Conservation (phyloP, 1,284 basidiomycete genomes). For the Pyrrhoderma lamaoense region DNA sequence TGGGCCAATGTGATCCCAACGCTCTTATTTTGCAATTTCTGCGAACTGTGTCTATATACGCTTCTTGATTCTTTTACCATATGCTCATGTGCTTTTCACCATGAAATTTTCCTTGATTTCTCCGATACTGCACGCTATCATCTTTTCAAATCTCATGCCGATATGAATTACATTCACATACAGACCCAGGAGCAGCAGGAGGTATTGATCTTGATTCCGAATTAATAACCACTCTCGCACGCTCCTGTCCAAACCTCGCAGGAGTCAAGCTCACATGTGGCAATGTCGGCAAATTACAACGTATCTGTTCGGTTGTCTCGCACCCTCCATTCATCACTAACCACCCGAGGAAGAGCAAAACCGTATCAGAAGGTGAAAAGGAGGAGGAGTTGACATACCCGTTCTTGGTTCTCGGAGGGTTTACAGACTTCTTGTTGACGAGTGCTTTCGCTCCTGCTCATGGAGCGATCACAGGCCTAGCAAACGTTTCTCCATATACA, state of each 20-base stretch:
- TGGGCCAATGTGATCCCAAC: too few relatives aligned
- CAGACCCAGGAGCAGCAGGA: slow-evolving; percentile 76
- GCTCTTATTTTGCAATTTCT: too few relatives aligned
- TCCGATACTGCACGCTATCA: not conserved
- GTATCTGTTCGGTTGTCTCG: slow-evolving; percentile 67
- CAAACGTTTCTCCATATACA: slow-evolving; percentile 47
- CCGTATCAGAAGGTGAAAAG: slow-evolving; percentile 35
- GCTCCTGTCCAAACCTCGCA: slow-evolving; percentile 62
- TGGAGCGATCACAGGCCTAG: slow-evolving; percentile 53
- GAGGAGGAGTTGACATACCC: slow-evolving; percentile 35
- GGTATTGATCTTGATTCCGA: slow-evolving; percentile 86
- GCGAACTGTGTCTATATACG: too few relatives aligned
- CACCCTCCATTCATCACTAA: slow-evolving; percentile 46
- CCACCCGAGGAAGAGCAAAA: slow-evolving; percentile 42
- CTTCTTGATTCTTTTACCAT: not conserved
- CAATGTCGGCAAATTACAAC: slow-evolving; percentile 83
- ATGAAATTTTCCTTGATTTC: not conserved
- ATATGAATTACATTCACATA: not conserved
- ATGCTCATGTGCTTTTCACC: not conserved
- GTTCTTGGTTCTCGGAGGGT: slow-evolving; percentile 58
- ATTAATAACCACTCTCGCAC: slow-evolving; percentile 72
- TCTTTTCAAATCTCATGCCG: not conserved
- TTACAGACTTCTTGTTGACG: slow-evolving; percentile 47
- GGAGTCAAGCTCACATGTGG: slow-evolving; percentile 90
- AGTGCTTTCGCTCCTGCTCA: slow-evolving; percentile 40